Percentiles rank a stretch among this genome's conserved stretches.
These are phyloP conservation scores for Saururus chinensis DNA, from an alignment of 164 flowering plant genomes.

Conservation along the genomic window DNA sequence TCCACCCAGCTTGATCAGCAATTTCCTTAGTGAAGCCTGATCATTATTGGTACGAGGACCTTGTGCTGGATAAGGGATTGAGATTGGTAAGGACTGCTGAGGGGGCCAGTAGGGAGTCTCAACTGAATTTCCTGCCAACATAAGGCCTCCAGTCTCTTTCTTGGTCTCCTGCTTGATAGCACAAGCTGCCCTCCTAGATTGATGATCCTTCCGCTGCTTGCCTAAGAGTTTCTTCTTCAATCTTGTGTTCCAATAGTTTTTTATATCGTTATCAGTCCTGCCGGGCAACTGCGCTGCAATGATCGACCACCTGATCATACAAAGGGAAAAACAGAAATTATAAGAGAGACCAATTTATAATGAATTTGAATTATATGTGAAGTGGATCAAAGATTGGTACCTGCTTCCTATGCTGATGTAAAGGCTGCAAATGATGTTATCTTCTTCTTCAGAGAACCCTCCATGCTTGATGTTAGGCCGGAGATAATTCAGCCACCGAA, in stretches of 20 bases:
- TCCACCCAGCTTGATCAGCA: constrained; percentile 52
- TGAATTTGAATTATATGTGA: not conserved
- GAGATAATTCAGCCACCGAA: constrained; percentile 81
- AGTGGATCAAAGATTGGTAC: constrained; percentile 11
- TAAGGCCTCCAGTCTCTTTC: constrained; percentile 12
- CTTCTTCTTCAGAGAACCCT: constrained; percentile 84
- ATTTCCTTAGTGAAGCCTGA: constrained; percentile 33
- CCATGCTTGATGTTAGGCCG: constrained; percentile 86
- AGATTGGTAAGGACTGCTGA: constrained; percentile 10
- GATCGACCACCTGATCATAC: constrained; percentile 58
- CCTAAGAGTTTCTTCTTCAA: constrained; percentile 74
- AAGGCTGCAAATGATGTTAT: constrained; percentile 72
- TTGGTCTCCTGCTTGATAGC: constrained; percentile 32
- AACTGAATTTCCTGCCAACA: constrained; percentile 9
- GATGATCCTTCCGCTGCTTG: constrained; percentile 51
- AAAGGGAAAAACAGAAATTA: not conserved
- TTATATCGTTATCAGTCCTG: constrained; percentile 75
- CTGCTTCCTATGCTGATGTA: constrained; percentile 81
- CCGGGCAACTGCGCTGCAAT: constrained; percentile 85
- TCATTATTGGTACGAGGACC: constrained; percentile 15
- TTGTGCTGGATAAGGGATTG: constrained; percentile 10
- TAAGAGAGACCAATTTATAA: not conserved
- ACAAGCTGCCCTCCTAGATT: constrained; percentile 17
- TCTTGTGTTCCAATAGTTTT: constrained; percentile 89
- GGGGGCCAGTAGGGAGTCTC: constrained; percentile 25